A percentile compares a stretch with the other conserved stretches of the same genome.
phyloP scores from a whole-genome alignment of 768 basidiomycete species.

The Paxillus ammoniavirescens region DNA sequence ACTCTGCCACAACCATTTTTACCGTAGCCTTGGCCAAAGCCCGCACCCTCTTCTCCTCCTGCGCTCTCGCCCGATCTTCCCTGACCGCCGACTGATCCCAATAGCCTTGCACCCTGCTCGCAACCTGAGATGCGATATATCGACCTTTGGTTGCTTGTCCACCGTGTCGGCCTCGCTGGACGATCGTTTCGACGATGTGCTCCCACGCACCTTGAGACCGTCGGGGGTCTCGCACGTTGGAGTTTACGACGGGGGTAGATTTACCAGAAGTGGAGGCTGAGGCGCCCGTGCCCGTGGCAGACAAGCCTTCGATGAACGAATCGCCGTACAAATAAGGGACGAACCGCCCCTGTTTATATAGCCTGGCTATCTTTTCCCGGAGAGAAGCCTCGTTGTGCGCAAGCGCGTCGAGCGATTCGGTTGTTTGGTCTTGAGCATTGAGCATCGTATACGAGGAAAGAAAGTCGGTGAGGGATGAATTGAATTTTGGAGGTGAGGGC shows the following conservation, averaged over 20 bases:
- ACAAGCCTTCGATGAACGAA: slow-evolving; percentile 5
- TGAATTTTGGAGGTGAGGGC: slow-evolving; percentile 51
- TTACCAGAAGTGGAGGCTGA: not conserved
- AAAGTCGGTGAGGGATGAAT: slow-evolving; percentile 52
- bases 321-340: slow-evolving; percentile 37
- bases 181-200: slow-evolving; percentile 48
- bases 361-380: slow-evolving; percentile 40
- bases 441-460: slow-evolving; percentile 62
- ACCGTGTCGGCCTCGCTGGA: slow-evolving; percentile 21
- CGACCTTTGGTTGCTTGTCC: slow-evolving; percentile 30
- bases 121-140: slow-evolving; percentile 53
- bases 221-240: slow-evolving; percentile 21
- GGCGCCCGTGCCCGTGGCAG: not conserved
- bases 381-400: slow-evolving; percentile 45
- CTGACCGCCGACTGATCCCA: slow-evolving; percentile 69
- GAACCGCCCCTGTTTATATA: slow-evolving; percentile 50
- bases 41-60: slow-evolving; percentile 67
- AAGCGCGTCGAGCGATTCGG: slow-evolving; percentile 34
- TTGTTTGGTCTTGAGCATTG: slow-evolving; percentile 47
- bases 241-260: slow-evolving; percentile 7
- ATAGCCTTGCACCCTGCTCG: slow-evolving; percentile 64
- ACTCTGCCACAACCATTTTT: slow-evolving; percentile 69
- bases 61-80: slow-evolving; percentile 55
- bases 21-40: slow-evolving; percentile 70
- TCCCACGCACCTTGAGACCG: slow-evolving; percentile 55